A percentile compares a stretch with the other conserved stretches of the same genome.
phyloP scores from a whole-genome alignment of 2,329 filamentous ascomycete genomes.

The Colletotrichum sp. region DNA sequence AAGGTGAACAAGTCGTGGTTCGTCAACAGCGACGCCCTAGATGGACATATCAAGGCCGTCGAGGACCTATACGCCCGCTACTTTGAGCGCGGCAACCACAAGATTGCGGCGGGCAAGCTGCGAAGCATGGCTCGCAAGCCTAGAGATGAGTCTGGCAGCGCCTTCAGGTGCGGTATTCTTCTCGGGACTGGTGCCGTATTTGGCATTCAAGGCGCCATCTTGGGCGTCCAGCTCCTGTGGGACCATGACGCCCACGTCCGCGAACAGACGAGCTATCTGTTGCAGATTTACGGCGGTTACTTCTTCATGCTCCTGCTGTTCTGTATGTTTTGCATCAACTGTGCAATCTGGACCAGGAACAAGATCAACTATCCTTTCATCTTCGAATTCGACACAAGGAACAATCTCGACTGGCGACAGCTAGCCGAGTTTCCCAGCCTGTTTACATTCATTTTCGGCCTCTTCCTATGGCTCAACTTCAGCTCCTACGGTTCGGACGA shows the following conservation, averaged over 20 bases:
- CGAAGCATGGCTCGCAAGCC: slow-evolving; percentile 70
- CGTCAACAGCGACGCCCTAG: slow-evolving; percentile 84
- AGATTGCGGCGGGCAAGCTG: slow-evolving; percentile 87
- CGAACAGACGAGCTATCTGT: slow-evolving; percentile 67
- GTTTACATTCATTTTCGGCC: slow-evolving; percentile 77
- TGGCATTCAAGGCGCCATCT: slow-evolving; percentile 67
- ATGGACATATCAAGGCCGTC: slow-evolving; percentile 78
- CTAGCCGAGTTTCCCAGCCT: slow-evolving; percentile 86
- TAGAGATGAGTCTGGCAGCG: slow-evolving; percentile 59
- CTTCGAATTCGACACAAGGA: slow-evolving; percentile 91
- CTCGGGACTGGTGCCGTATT: slow-evolving; percentile 73
- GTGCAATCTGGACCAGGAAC: slow-evolving; percentile 78
- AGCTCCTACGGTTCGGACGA: slow-evolving; percentile 65
- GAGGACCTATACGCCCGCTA: slow-evolving; percentile 95
- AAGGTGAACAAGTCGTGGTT: slow-evolving; percentile 93
- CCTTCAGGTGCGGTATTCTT: slow-evolving; percentile 68
- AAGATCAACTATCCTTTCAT: slow-evolving; percentile 98
- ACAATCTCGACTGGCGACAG: slow-evolving; percentile 89
- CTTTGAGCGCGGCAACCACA: slow-evolving; percentile 92
- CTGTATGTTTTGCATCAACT: slow-evolving; percentile 83
- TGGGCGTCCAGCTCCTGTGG: slow-evolving; percentile 60
- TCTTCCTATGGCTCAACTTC: slow-evolving; percentile 92
- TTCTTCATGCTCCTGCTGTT: slow-evolving; percentile 84
- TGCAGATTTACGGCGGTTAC: slow-evolving; percentile 94
- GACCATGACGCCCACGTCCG: slow-evolving; percentile 52